Percentiles rank a stretch among this genome's conserved stretches.
Evolutionary conservation across 495 filamentous ascomycete species (phyloP).

Genomic region (Aspergillus bertholletiae): DNA sequence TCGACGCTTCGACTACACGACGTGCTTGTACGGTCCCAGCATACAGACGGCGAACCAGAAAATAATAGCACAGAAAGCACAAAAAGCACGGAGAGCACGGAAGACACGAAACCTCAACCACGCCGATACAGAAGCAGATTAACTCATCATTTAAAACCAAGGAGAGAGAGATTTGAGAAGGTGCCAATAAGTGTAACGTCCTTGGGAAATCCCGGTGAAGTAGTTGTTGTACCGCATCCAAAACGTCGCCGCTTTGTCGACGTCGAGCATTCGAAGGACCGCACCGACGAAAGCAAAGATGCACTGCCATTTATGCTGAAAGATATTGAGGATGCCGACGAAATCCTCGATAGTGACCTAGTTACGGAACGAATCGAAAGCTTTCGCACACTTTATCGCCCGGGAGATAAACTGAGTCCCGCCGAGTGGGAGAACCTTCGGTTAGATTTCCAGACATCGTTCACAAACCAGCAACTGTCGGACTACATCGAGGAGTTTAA

Average conservation of each 20-base stretch:
- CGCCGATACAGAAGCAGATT: conserved; percentile 3
- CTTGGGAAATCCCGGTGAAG: conserved; percentile 40
- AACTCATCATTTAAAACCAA: neutral
- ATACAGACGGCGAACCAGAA: conserved; percentile 11
- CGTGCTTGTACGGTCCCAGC: conserved; percentile 19
- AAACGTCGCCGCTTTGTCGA: conserved; percentile 9
- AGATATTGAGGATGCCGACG: conserved; percentile 24
- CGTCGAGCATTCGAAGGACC: neutral
- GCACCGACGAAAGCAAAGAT: neutral
- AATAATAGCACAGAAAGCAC: neutral
- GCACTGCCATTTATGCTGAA: conserved; percentile 26
- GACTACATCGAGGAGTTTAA: conserved; percentile 21
- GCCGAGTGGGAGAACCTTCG: conserved; percentile 28
- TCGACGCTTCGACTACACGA: conserved; percentile 10
- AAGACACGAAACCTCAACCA: too few species aligned
- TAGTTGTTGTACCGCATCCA: conserved; percentile 32
- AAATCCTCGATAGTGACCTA: neutral
- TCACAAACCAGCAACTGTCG: conserved; percentile 32
- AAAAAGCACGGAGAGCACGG: too few species aligned
- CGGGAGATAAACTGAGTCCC: conserved; percentile 19
- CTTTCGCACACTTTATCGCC: conserved; percentile 13
- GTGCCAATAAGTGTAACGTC: conserved; percentile 28
- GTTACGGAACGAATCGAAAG: conserved; percentile 24
- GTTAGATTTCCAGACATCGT: conserved; percentile 25
- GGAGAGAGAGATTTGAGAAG: conserved; percentile 5